phyloP scores from a whole-genome alignment of 169 alveolate species.

The Neospora caninum region DNA sequence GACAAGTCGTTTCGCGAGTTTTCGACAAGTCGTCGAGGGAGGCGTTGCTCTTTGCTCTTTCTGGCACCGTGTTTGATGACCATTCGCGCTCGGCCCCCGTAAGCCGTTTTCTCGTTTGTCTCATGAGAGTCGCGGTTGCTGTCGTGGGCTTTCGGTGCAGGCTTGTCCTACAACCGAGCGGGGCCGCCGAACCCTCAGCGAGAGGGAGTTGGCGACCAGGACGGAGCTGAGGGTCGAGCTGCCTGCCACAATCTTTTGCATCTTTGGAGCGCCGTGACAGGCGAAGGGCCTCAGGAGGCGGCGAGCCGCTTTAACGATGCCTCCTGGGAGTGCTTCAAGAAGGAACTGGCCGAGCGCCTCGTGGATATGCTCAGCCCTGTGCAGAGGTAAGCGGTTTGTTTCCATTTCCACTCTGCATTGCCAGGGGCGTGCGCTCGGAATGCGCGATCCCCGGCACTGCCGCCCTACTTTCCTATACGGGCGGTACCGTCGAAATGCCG shows the following conservation, averaged over 20 bases:
- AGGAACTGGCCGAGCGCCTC: background rate
- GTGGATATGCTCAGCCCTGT: background rate
- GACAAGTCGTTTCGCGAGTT: no score
- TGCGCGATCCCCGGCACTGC: no score
- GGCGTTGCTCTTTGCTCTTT: no score
- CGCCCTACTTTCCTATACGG: no score
- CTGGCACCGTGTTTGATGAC: no score
- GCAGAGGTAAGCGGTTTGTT: background rate
- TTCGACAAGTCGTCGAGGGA: no score
- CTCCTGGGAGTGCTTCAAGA: constrained; percentile 27
- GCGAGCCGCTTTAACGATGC: background rate
- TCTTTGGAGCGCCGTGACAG: constrained; percentile 14
- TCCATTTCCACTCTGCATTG: no score
- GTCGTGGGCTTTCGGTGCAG: background rate
- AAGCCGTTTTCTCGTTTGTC: no score
- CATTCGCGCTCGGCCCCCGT: no score
- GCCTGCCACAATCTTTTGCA: constrained; percentile 7
- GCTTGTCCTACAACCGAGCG: background rate
- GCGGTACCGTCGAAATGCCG: no score
- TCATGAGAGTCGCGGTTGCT: no score
- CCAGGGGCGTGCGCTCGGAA: no score
- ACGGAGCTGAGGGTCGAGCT: background rate
- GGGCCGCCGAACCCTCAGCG: background rate
- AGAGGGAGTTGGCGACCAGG: background rate
- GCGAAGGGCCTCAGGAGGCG: constrained; percentile 3